Base-by-base conservation (phyloP, 116 monocot genomes). In the Thalassia testudinum region DNA sequence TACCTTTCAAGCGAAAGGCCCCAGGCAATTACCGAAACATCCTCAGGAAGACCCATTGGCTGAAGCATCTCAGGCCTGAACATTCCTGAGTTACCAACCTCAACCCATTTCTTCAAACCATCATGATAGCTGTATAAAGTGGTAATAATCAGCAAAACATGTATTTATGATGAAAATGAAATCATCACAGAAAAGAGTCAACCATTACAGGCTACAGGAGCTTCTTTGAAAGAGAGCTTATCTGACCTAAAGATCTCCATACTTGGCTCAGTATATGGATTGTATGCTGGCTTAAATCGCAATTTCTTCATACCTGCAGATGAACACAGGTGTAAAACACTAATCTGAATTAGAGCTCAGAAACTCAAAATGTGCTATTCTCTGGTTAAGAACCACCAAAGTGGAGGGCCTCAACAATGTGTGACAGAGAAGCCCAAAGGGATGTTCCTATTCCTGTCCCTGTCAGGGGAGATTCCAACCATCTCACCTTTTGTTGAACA, bases 1-100 rank as follows among this genome's bases (percentile, higher is more conserved):
- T 77, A 97, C 97, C 97, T 88, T 59, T 97, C 97, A 43, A 89
- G 77, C 14, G 97, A 97, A 54, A 89, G 89, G 15, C 97, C 97
- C 89, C 97, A 97, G 47, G 97, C 97, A 61, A 97, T 85, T 40
- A 97, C 89, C 57, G 82, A 72, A 57, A 97, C 89, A 73, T 89
- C 97, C 51, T 82, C 81, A 0, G 97, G 97, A 50, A 97, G 72
- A 1, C 97, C 97, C 97, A 89, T 97, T 12, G 97, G 81, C 8
- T 76, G 75, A 27, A 97, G 62, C 97, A 97, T 97, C 68, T 97
- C 97, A 25, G 97, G 97, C 63, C 97, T 76, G 55, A 97, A 97
- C 89, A 97, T 97, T 55, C 97, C 89, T 12, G 85, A 88, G 58
- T 97, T 97, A 20, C 97, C 89, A 24, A 97, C 68, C 57, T 97